Evolutionary conservation across 371 early-diverging fungal genomes (phyloP).

Genomic region (Dichotomocladium elegans): DNA sequence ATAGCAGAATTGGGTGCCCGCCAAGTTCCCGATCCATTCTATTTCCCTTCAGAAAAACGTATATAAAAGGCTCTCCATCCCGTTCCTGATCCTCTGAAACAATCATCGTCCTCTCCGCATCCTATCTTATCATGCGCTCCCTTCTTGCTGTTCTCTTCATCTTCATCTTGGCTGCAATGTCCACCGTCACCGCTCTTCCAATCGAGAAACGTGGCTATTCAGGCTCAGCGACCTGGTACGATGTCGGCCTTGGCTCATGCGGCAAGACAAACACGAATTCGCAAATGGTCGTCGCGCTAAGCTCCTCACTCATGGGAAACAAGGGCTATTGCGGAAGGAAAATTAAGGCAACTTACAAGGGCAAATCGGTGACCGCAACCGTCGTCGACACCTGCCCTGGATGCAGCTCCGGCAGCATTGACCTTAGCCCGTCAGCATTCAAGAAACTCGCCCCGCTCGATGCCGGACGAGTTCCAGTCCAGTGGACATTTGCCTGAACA

Average conservation of each 20-base stretch:
- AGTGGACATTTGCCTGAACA: constrained; percentile 26
- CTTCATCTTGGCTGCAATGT: not conserved
- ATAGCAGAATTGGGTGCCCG: no score
- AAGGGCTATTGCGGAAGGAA: constrained; percentile 40
- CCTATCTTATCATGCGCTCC: not conserved
- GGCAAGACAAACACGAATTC: constrained; percentile 21
- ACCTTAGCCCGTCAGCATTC: constrained; percentile 46
- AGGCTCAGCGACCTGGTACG: constrained; percentile 39
- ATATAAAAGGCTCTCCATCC: not conserved
- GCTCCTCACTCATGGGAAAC: constrained; percentile 17
- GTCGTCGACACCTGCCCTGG: constrained; percentile 54
- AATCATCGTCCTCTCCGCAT: not conserved
- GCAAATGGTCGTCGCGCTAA: constrained; percentile 34
- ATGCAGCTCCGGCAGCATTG: constrained; percentile 39
- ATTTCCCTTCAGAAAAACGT: not conserved
- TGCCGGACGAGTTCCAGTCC: constrained; percentile 36
- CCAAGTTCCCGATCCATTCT: no score
- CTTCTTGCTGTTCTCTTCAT: not conserved
- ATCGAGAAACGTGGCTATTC: constrained; percentile 12
- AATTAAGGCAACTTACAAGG: constrained; percentile 25
- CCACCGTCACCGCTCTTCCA: constrained; percentile 9
- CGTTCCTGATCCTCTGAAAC: not conserved
- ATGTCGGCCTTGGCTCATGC: constrained; percentile 40
- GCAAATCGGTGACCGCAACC: constrained; percentile 35
- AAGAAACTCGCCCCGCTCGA: constrained; percentile 25